phyloP scores from a whole-genome alignment of 1,284 basidiomycete genomes.

The Agaricales sp. region DNA sequence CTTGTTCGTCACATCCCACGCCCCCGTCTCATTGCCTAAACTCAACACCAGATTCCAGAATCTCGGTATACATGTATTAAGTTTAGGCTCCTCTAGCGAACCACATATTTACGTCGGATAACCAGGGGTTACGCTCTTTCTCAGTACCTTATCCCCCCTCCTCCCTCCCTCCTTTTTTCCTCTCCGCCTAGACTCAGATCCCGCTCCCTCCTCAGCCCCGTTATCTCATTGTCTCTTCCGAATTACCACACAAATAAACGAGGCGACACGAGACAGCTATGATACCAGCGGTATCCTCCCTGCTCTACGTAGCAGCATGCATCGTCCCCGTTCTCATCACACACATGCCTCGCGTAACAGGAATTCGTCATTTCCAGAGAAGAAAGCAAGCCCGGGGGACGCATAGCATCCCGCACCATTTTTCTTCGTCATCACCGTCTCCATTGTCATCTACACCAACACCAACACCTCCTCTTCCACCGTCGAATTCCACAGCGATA shows the following conservation, averaged over 20 bases:
- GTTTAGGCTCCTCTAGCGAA: not conserved
- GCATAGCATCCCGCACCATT: too few relatives aligned
- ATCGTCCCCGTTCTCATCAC: not conserved
- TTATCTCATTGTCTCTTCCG: not conserved
- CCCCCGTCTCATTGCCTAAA: not conserved
- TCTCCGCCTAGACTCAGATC: too few relatives aligned
- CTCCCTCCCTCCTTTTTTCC: too few relatives aligned
- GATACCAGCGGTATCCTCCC: not conserved
- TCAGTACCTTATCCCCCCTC: too few relatives aligned
- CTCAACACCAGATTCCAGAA: too few relatives aligned
- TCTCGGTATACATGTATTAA: not conserved
- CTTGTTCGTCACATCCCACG: not conserved
- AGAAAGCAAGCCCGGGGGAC: not conserved
- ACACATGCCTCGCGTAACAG: not conserved
- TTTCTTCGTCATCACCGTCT: too few relatives aligned
- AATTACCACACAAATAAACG: not conserved
- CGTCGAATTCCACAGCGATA: too few relatives aligned
- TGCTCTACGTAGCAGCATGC: constrained; percentile 1
- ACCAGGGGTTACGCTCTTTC: too few relatives aligned
- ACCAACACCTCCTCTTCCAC: too few relatives aligned
- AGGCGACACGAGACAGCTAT: too few relatives aligned
- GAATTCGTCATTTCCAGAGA: not conserved
- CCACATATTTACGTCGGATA: not conserved
- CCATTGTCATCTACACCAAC: not conserved
- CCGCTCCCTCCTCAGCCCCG: not conserved